Base-by-base conservation (phyloP, 257 asterid species). In the Craterostigma plantagineum region DNA sequence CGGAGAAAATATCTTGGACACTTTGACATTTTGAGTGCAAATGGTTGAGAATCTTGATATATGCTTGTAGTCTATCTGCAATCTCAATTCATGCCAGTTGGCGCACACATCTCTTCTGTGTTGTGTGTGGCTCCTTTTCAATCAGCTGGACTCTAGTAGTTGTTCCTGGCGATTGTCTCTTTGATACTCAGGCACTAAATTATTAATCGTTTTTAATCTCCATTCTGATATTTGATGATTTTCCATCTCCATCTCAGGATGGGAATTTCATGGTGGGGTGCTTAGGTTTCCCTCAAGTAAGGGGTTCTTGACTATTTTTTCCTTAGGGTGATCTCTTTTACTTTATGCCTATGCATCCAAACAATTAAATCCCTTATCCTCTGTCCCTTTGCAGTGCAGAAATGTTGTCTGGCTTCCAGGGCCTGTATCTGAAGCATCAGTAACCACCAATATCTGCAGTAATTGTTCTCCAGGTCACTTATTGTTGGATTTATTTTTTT, bases 181-280 rank as follows among this genome's bases (percentile, higher is more conserved):
- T 6, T 23, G n/a, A 23, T n/a, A n/a, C 2, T 2, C 6, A 23
- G 4, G 2, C 30, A 23, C 4, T 23, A 2, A 23, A 23, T 23
- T 23, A 23, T 23, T 23, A 23, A 23, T 23, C 30, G 6, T 23
- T 23, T n/a, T n/a, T n/a, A 2, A 53, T 54, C 33, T 46, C 18
- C 43, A 42, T 51, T 36, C 39, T 51, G 45, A 43, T 33, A 23
- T 52, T 40, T 49, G 52, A 53, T 51, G 58, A 48, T 46, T 34
- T 35, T 33, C 62, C 42, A 23, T 23, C 30, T 48, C 58, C 44
- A 45, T 45, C 78, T 79, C 92, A 82, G 95, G 98, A 87, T 56
- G 98, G 98, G 53, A 82, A 74, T 53, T 87, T 79, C 80, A 87
- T 82, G 98, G 95, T 87, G 50, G 98, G 97, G 27, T 87, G 98